Base-by-base conservation (phyloP, 2,329 filamentous ascomycete genomes). In the Hymenoscyphus occultus region DNA sequence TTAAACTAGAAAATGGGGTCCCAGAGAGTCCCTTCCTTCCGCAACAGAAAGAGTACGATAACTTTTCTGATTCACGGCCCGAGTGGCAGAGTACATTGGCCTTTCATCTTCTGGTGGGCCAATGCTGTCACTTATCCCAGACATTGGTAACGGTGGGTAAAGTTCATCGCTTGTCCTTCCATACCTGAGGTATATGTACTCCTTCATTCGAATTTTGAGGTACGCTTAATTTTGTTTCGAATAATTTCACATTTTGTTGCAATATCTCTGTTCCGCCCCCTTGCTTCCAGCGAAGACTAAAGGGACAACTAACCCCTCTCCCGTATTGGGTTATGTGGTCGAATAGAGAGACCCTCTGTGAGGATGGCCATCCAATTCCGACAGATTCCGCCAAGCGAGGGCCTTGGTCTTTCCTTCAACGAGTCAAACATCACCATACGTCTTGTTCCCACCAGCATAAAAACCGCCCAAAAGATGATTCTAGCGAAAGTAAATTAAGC, bases 401-500 rank as follows among this genome's bases (percentile, higher is more conserved):
- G 13, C 31, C 32, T 31, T 57, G 56, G 56, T 22, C 48, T 54
- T 57, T 57, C 14, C 9, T 32, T 13, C 19, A 56, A 16, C 56
- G 56, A 16, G 9, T 28, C 28, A 39, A 57, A 35, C 32, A 28
- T 19, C 31, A 32, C 12, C 31, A 35, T 14, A 35, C 28, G 16
- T 57, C 16, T 13, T 6, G 9, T 35, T 5, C 2, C 9, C 35
- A 35, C 35, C 35, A 16, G 16, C 56, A 57, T 14, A 28, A 57
- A 10, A 22, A 57, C 56, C 48, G 22, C 19, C 56, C 19, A 57
- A 57, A 57, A 19, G 56, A 35, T 13, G 56, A 35, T 57, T 57
- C 56, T 19, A 31, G 22, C 28, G 56, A 57, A 35, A 57, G 56
- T 19, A 59, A n/a, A 39, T 7, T 59, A 35, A 42, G 39, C 57